Conservation (phyloP, 2,329 filamentous ascomycete species). For the Verticillium isaacii region DNA sequence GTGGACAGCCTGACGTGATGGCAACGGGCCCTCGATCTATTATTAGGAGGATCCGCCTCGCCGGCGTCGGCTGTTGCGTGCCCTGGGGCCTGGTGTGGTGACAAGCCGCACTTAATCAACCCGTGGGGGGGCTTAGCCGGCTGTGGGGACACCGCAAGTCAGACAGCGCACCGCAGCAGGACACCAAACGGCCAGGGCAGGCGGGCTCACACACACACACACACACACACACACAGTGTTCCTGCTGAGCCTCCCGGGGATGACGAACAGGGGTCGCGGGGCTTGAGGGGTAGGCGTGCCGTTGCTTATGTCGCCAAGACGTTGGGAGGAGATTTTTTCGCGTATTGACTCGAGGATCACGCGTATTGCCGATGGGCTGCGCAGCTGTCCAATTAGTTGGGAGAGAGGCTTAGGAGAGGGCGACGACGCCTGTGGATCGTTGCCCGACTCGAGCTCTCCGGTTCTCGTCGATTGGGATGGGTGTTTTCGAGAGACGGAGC, state of each 20-base stretch:
- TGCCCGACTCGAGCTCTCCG: background rate
- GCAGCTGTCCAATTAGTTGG: background rate
- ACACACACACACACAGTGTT: background rate
- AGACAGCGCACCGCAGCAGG: background rate
- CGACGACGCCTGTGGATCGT: background rate
- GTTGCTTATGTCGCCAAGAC: background rate
- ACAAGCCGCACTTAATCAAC: background rate
- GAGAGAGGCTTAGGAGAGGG: background rate
- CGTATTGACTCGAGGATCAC: background rate
- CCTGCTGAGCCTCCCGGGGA: background rate
- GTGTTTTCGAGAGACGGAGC: background rate
- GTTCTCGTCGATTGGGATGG: background rate
- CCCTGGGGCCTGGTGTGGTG: background rate
- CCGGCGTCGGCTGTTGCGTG: background rate
- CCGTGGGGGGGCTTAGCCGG: background rate
- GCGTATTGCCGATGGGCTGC: background rate
- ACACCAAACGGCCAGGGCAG: background rate
- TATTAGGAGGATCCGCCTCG: background rate
- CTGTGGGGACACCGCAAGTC: background rate
- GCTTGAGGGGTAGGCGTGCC: background rate
- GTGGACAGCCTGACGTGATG: background rate
- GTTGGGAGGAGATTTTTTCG: background rate
- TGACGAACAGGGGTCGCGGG: background rate
- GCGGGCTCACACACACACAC: background rate
- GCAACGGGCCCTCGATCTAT: background rate